Conservation (phyloP, 805 yeast genomes). For the Candida lessepsii region DNA sequence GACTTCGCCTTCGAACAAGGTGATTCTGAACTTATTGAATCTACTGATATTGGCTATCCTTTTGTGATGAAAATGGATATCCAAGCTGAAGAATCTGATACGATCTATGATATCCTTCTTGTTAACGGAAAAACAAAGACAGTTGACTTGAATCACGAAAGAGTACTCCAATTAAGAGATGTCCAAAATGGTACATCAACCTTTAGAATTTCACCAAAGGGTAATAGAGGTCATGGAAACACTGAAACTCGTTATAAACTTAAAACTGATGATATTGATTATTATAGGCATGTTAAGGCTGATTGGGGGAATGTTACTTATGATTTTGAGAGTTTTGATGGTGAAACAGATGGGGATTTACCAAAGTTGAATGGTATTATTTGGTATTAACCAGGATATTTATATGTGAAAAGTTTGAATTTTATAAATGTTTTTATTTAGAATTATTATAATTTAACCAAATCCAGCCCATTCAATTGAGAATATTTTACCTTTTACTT, state of each 20-base stretch:
- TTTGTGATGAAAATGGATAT: slow-evolving; percentile 18
- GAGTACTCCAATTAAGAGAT: background rate
- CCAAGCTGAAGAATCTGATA: background rate
- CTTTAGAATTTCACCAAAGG: slow-evolving; percentile 22
- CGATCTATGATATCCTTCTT: slow-evolving; percentile 2
- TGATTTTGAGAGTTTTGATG: slow-evolving; percentile 13
- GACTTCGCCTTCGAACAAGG: background rate
- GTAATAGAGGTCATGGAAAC: slow-evolving; percentile 31
- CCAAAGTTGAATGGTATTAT: background rate
- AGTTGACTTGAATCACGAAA: background rate
- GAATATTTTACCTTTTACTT: slow-evolving; percentile 35
- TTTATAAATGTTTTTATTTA: too few relatives aligned
- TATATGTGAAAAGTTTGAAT: too few relatives aligned
- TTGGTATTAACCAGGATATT: too few relatives aligned
- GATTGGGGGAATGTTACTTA: slow-evolving; percentile 22
- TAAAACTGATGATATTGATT: slow-evolving; percentile 15
- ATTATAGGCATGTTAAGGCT: slow-evolving; percentile 34
- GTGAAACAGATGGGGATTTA: slow-evolving; percentile 14
- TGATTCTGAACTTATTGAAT: background rate
- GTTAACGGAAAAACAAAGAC: slow-evolving; percentile 6
- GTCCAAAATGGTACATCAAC: slow-evolving; percentile 33
- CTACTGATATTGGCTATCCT: slow-evolving; percentile 28
- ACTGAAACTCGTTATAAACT: slow-evolving; percentile 31
- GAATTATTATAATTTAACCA: slow-evolving; percentile 65
- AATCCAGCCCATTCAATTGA: slow-evolving; percentile 97